Evolutionary conservation across 768 basidiomycete genomes (phyloP).

Genomic region (Boletus eberwhitei): DNA sequence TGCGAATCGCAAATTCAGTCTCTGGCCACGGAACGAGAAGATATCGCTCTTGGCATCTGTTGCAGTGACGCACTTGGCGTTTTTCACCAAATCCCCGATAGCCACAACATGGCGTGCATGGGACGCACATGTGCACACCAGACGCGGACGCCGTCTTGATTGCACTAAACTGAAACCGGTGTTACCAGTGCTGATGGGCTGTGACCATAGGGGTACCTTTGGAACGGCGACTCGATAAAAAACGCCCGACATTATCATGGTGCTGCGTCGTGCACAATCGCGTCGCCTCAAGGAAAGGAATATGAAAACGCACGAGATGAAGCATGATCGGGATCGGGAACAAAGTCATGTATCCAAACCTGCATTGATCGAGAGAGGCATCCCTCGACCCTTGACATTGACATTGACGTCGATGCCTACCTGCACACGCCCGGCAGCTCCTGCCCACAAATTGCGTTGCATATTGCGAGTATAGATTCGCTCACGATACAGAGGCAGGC

Average conservation of each 20-base stretch:
- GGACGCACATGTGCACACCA: not conserved
- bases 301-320: not conserved
- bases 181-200: not conserved
- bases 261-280: conserved; percentile 6
- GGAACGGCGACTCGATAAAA: conserved; percentile 7
- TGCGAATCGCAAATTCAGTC: not conserved
- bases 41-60: not conserved
- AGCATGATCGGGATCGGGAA: conserved; percentile 1
- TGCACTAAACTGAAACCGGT: not conserved
- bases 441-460: not conserved
- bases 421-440: not conserved
- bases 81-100: not conserved
- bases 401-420: conserved; percentile 2
- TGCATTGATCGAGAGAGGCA: conserved; percentile 1
- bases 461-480: not conserved
- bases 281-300: not conserved
- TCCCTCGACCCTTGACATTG: conserved; percentile 12
- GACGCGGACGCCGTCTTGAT: not conserved
- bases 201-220: not conserved
- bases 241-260: not conserved
- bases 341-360: conserved; percentile 4
- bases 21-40: not conserved
- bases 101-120: not conserved
- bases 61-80: not conserved
- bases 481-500: not conserved